Conservation (phyloP, 2,329 filamentous ascomycete species). For the Fusarium piperis region DNA sequence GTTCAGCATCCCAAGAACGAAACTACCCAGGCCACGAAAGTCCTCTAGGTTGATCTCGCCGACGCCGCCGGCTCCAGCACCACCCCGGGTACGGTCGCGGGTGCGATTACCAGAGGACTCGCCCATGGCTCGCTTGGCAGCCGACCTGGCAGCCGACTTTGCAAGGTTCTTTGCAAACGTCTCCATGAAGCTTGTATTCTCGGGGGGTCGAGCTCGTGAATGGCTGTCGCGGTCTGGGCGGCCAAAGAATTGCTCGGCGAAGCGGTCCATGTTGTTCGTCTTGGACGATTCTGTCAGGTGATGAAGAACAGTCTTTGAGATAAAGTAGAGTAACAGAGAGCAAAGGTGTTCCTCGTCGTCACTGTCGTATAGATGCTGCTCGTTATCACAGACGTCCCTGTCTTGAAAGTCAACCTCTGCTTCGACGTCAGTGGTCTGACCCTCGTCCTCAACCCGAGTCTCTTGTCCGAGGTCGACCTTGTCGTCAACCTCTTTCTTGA, state of each 20-base stretch:
- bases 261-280: slow-evolving; percentile 31
- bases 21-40: slow-evolving; percentile 34
- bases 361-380: slow-evolving; percentile 15
- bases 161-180: slow-evolving; percentile 37
- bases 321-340: slow-evolving; percentile 34
- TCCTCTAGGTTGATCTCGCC: slow-evolving; percentile 35
- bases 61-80: slow-evolving; percentile 12
- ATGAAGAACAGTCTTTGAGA: slow-evolving; percentile 30
- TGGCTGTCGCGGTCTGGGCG: slow-evolving; percentile 14
- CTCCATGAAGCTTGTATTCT: slow-evolving; percentile 36
- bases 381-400: not conserved
- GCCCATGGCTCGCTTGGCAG: slow-evolving; percentile 36
- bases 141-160: slow-evolving; percentile 39
- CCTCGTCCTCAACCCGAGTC: not conserved
- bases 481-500: slow-evolving; percentile 1
- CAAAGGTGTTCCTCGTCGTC: slow-evolving; percentile 35
- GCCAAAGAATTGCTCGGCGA: slow-evolving; percentile 38
- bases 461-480: not conserved
- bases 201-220: slow-evolving; percentile 15
- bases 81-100: slow-evolving; percentile 14
- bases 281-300: slow-evolving; percentile 12
- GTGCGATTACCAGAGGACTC: slow-evolving; percentile 18
- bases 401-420: not conserved
- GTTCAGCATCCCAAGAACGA: slow-evolving; percentile 37
- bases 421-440: not conserved